A percentile compares a stretch with the other conserved stretches of the same genome.
Conservation (phyloP, 2,329 filamentous ascomycete species). For the Trichophaea hybrida region DNA sequence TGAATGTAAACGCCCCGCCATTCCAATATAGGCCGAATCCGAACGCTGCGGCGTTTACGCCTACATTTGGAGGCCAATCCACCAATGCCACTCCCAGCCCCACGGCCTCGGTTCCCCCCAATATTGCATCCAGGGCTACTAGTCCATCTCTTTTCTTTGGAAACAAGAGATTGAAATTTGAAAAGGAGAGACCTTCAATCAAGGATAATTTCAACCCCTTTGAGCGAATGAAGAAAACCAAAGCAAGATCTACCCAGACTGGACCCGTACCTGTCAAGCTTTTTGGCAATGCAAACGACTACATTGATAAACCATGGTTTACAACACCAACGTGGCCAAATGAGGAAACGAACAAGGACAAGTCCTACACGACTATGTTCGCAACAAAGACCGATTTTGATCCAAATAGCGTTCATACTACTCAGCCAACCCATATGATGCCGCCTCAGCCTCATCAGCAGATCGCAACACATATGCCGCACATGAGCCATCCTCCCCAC, state of each 20-base stretch:
- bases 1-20: constrained; percentile 44
- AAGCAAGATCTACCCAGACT: not conserved
- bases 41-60: constrained; percentile 67
- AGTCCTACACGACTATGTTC: constrained; percentile 67
- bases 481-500: constrained; percentile 61
- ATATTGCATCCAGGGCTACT: constrained; percentile 35
- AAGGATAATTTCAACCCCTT: constrained; percentile 47
- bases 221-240: constrained; percentile 46
- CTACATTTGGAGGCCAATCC: constrained; percentile 33
- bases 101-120: constrained; percentile 37
- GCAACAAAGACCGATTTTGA: constrained; percentile 43
- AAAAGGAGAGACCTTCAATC: constrained; percentile 41
- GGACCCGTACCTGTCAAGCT: constrained; percentile 36
- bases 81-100: constrained; percentile 25
- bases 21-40: constrained; percentile 76
- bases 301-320: constrained; percentile 46
- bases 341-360: constrained; percentile 54
- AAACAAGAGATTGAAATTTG: constrained; percentile 54
- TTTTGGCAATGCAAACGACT: constrained; percentile 22
- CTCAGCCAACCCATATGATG: constrained; percentile 52
- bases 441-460: constrained; percentile 75
- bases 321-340: constrained; percentile 76
- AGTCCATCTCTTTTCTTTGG: constrained; percentile 45
- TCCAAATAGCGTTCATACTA: constrained; percentile 53
- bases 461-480: constrained; percentile 50